Percentiles rank a stretch among this genome's conserved stretches.
phyloP scores from a whole-genome alignment of 2,329 filamentous ascomycete genomes.

The Exophiala sp. region DNA sequence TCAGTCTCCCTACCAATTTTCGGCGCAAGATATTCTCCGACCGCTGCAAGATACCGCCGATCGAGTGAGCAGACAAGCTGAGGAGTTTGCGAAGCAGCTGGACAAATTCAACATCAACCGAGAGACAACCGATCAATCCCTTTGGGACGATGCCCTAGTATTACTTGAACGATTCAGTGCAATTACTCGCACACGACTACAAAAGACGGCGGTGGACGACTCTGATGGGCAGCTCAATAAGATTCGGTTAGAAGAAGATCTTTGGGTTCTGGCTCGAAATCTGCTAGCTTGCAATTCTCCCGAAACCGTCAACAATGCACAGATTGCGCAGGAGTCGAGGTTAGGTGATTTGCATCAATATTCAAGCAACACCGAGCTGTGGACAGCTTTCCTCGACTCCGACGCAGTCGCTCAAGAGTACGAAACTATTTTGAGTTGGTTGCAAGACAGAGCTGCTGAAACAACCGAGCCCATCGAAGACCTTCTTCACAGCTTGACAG shows the following conservation, averaged over 20 bases:
- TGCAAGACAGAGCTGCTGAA: conserved; percentile 69
- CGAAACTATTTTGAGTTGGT: conserved; percentile 76
- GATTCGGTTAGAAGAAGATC: conserved; percentile 80
- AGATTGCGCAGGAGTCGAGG: conserved; percentile 38
- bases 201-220: conserved; percentile 24
- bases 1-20: conserved; percentile 20
- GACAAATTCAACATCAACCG: conserved; percentile 61
- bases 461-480: conserved; percentile 66
- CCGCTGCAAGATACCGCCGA: conserved; percentile 64
- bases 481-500: conserved; percentile 71
- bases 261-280: conserved; percentile 63
- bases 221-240: conserved; percentile 50
- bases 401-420: conserved; percentile 75
- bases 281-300: conserved; percentile 71
- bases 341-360: conserved; percentile 52
- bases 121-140: conserved; percentile 36
- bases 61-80: conserved; percentile 73
- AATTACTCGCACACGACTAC: conserved; percentile 48
- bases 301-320: conserved; percentile 41
- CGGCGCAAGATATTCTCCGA: conserved; percentile 51
- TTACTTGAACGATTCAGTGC: conserved; percentile 63
- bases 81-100: conserved; percentile 77
- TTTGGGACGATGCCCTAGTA: conserved; percentile 63
- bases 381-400: conserved; percentile 69
- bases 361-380: conserved; percentile 60